Conservation (phyloP, 2,329 filamentous ascomycete species). For the Orbilia ellipsospora region DNA sequence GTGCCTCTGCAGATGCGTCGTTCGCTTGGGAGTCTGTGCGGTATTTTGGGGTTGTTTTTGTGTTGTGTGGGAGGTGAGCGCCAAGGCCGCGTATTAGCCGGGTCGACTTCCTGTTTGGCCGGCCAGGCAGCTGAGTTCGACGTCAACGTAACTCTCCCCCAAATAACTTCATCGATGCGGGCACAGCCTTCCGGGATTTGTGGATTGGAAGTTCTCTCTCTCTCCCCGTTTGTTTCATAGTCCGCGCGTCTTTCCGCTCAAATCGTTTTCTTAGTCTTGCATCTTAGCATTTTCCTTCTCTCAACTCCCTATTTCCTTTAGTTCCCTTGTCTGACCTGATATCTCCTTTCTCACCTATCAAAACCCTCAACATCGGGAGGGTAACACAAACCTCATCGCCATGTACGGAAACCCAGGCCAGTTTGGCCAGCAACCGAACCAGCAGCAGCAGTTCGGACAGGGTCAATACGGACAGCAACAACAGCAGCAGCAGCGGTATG, state of each 20-base stretch:
- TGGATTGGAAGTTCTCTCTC: slow-evolving; percentile 9
- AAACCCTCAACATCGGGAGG: neutral
- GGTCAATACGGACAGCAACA: slow-evolving; percentile 55
- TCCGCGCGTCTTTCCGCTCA: slow-evolving; percentile 35
- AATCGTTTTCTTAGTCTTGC: slow-evolving; percentile 39
- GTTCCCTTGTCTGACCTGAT: slow-evolving; percentile 1
- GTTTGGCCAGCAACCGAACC: slow-evolving; percentile 51
- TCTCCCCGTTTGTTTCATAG: slow-evolving; percentile 14
- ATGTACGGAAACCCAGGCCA: slow-evolving; percentile 55
- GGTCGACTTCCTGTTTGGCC: slow-evolving; percentile 36
- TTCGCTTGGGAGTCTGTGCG: too few relatives aligned
- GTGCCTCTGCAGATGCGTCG: too few relatives aligned
- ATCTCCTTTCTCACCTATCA: slow-evolving; percentile 1
- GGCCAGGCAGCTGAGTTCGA: slow-evolving; percentile 20
- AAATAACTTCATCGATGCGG: slow-evolving; percentile 11
- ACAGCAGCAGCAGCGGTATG: slow-evolving; percentile 59
- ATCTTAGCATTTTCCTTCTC: slow-evolving; percentile 40
- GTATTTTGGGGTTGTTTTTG: neutral
- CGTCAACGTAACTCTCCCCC: slow-evolving; percentile 22
- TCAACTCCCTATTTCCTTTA: slow-evolving; percentile 60
- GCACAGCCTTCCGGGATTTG: slow-evolving; percentile 40
- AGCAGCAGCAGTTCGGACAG: slow-evolving; percentile 53
- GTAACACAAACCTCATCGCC: slow-evolving; percentile 1
- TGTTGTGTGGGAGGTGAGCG: slow-evolving; percentile 20
- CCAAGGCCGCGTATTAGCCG: slow-evolving; percentile 41